Percentiles rank a stretch among this genome's conserved stretches.
Evolutionary conservation across 495 filamentous ascomycete species (phyloP).

Genomic region (Hamigera avellanea): DNA sequence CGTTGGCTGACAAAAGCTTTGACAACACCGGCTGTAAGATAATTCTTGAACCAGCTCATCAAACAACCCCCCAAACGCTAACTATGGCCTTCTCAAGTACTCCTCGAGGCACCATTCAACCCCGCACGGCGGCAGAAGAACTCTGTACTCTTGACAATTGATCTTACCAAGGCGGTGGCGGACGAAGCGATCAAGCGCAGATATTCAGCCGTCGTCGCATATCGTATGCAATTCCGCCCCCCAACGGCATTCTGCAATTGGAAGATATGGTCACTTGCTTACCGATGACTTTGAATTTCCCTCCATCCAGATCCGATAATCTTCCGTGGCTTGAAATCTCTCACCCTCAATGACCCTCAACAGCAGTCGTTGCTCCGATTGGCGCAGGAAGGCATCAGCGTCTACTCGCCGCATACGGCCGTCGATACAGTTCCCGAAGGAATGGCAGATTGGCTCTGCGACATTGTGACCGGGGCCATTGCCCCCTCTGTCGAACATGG

Average conservation of each 20-base stretch:
- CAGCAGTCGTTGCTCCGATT: conserved; percentile 75
- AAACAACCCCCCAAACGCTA: too few relatives aligned
- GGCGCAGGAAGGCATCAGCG: conserved; percentile 80
- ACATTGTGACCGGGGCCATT: conserved; percentile 56
- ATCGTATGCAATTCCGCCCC: conserved; percentile 47
- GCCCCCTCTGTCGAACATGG: conserved; percentile 7
- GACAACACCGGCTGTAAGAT: conserved; percentile 87
- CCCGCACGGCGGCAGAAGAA: conserved; percentile 46
- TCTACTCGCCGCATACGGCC: conserved; percentile 92
- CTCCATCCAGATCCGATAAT: conserved; percentile 73
- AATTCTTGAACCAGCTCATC: too few relatives aligned
- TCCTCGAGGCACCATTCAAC: conserved; percentile 65
- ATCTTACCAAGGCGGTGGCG: conserved; percentile 80
- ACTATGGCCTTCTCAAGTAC: conserved; percentile 34
- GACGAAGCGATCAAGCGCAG: conserved; percentile 74
- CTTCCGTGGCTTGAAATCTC: conserved; percentile 77
- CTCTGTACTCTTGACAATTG: conserved; percentile 79
- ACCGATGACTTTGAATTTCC: too few relatives aligned
- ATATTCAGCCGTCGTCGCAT: conserved; percentile 73
- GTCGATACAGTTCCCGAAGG: conserved; percentile 81
- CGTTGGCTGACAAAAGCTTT: conserved; percentile 78
- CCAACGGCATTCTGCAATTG: conserved; percentile 1
- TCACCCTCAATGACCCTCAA: conserved; percentile 75
- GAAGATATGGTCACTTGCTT: too few relatives aligned
- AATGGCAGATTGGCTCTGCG: conserved; percentile 89